Percentiles rank a stretch among this genome's conserved stretches.
Conservation (phyloP, 1,284 basidiomycete genomes). For the Phylloporus sp. region DNA sequence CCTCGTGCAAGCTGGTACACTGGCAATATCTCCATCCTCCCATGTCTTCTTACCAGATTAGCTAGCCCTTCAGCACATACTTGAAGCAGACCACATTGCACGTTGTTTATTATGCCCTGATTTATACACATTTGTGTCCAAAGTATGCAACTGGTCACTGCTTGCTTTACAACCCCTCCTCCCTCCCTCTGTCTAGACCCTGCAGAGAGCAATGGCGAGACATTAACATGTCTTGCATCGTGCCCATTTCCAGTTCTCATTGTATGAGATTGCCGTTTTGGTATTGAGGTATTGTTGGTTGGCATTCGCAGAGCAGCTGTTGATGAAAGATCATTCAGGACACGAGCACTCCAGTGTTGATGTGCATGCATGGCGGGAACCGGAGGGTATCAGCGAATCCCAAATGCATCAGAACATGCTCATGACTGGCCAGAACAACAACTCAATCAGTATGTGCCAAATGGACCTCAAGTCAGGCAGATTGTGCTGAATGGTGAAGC, state of each 20-base stretch:
- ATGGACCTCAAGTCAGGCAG: too few species aligned
- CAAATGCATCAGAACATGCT: too few species aligned
- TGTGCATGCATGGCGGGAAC: too few species aligned
- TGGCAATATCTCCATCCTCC: slow-evolving; percentile 52
- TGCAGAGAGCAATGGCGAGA: slow-evolving; percentile 34
- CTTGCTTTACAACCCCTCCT: slow-evolving; percentile 29
- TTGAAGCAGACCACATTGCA: slow-evolving; percentile 33
- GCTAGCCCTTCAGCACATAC: slow-evolving; percentile 27
- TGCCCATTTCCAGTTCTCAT: slow-evolving; percentile 29
- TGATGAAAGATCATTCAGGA: slow-evolving; percentile 27
- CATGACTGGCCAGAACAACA: too few species aligned
- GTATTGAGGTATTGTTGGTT: slow-evolving; percentile 14
- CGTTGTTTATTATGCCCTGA: slow-evolving; percentile 44
- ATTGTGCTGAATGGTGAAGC: too few species aligned
- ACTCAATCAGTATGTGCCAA: too few species aligned
- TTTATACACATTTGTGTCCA: slow-evolving; percentile 37
- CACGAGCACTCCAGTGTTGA: too few species aligned
- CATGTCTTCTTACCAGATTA: slow-evolving; percentile 29
- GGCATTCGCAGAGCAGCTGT: slow-evolving; percentile 19
- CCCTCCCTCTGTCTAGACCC: slow-evolving; percentile 25
- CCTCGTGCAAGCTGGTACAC: slow-evolving; percentile 75
- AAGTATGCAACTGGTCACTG: slow-evolving; percentile 46
- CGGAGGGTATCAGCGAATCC: too few species aligned
- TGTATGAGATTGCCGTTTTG: slow-evolving; percentile 36
- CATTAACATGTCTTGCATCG: slow-evolving; percentile 16